Evolutionary conservation across 2,329 filamentous ascomycete species (phyloP).

Genomic region (Penicillium occitanis): DNA sequence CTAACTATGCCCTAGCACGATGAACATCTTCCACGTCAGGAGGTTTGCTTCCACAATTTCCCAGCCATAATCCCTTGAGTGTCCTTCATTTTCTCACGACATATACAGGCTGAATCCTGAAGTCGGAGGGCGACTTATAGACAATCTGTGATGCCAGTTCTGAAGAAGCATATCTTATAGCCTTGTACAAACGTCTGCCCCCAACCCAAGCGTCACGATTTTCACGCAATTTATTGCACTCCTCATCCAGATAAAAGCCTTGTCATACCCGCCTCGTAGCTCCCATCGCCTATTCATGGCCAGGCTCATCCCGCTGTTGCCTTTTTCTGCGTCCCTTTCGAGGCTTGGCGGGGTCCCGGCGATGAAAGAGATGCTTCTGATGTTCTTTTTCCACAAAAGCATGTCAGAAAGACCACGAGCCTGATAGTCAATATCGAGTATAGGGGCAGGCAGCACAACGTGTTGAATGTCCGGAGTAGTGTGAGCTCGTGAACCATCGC

Average conservation of each 20-base stretch:
- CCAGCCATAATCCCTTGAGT: too few relatives aligned
- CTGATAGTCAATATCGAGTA: background rate
- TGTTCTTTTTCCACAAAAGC: background rate
- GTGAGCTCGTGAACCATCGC: background rate
- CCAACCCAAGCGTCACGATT: background rate
- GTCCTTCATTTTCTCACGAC: background rate
- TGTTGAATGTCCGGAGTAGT: background rate
- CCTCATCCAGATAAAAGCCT: background rate
- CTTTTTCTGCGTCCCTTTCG: background rate
- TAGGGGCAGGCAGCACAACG: background rate
- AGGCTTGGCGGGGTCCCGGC: background rate
- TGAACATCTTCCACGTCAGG: too few relatives aligned
- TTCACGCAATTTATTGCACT: background rate
- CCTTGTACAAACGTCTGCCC: background rate
- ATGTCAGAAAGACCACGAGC: background rate
- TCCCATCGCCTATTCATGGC: background rate
- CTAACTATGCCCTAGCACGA: too few relatives aligned
- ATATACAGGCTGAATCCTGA: background rate
- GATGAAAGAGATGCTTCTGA: background rate
- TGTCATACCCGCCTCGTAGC: background rate
- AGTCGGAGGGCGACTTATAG: background rate
- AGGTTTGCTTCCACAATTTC: too few relatives aligned
- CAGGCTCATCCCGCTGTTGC: background rate
- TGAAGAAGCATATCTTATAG: background rate
- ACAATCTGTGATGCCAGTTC: background rate